Percentiles rank a stretch among this genome's conserved stretches.
Conservation (phyloP, 1,284 basidiomycete species). For the Porodaedalea pini region DNA sequence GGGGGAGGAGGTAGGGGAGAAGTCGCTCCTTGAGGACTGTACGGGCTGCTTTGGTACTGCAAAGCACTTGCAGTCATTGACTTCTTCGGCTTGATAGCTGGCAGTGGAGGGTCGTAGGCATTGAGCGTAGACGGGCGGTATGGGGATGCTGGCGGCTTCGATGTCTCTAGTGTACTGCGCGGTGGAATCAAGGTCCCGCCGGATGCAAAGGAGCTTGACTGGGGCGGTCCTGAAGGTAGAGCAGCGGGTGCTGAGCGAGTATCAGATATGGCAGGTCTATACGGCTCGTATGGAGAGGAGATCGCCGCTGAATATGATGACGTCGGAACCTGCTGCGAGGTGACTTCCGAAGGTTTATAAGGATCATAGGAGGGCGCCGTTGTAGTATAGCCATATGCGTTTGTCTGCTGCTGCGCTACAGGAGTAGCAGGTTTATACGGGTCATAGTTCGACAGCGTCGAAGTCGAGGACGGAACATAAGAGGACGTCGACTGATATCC, state of each 20-base stretch:
- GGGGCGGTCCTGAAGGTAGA: neutral
- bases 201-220: neutral
- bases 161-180: conserved; percentile 20
- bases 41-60: conserved; percentile 24
- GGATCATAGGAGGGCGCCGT: conserved; percentile 27
- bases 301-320: conserved; percentile 24
- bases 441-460: conserved; percentile 11
- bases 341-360: conserved; percentile 32
- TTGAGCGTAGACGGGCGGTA: conserved; percentile 63
- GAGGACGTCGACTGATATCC: neutral
- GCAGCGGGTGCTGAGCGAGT: conserved; percentile 12
- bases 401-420: conserved; percentile 17
- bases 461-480: conserved; percentile 2
- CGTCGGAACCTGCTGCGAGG: conserved; percentile 25
- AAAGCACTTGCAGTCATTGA: conserved; percentile 32
- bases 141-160: conserved; percentile 27
- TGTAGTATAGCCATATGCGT: conserved; percentile 4
- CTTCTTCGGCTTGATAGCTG: conserved; percentile 45
- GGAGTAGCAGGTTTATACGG: conserved; percentile 14
- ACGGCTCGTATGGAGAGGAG: conserved; percentile 26
- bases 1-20: conserved; percentile 24
- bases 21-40: neutral
- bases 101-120: conserved; percentile 79
- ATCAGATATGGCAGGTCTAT: conserved; percentile 23
- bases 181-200: conserved; percentile 1